phyloP scores from a whole-genome alignment of 305 asterid genomes.

The Solanum hybrid region DNA sequence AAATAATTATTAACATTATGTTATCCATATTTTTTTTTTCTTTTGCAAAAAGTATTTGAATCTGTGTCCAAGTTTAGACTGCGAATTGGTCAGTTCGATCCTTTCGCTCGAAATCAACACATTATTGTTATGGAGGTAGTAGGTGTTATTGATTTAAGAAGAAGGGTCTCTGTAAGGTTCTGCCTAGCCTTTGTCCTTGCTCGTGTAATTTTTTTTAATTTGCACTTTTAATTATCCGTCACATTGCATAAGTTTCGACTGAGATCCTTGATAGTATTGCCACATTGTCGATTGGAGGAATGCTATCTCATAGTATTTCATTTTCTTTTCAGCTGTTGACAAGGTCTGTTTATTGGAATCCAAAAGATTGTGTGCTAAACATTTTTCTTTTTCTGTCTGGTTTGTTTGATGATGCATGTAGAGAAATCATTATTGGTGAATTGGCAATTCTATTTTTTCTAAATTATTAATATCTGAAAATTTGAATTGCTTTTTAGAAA shows the following conservation, averaged over 20 bases:
- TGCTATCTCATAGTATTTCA: neutral
- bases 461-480: neutral
- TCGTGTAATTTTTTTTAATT: neutral
- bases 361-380: neutral
- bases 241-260: neutral
- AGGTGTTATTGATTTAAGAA: neutral
- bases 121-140: neutral
- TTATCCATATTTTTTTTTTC: neutral
- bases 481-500: neutral
- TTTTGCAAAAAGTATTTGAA: neutral
- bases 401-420: neutral
- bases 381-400: neutral
- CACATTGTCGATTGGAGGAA: neutral
- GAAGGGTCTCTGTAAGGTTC: neutral
- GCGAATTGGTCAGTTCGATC: neutral
- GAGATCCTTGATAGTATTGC: neutral
- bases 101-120: neutral
- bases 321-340: neutral
- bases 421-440: neutral
- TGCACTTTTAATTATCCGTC: neutral
- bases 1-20: neutral
- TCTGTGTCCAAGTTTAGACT: neutral
- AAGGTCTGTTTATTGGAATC: neutral
- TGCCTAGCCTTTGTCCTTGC: neutral
- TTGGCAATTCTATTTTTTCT: neutral